Evolutionary conservation across 2,329 filamentous ascomycete genomes (phyloP).

Genomic region (Camillea tinctor): DNA sequence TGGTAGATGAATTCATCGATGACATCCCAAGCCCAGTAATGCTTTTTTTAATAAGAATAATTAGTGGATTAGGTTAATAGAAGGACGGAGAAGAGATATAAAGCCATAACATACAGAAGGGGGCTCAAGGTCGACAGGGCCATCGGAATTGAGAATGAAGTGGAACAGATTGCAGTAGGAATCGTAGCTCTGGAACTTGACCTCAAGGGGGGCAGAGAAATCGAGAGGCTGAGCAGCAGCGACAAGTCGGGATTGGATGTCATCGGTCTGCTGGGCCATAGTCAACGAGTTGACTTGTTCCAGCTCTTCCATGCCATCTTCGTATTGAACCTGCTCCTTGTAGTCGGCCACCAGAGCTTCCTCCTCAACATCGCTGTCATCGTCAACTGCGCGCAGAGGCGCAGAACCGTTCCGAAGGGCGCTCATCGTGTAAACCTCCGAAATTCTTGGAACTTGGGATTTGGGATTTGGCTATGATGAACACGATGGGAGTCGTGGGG

Average conservation of each 20-base stretch:
- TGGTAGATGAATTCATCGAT: slow-evolving; percentile 99
- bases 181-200: slow-evolving; percentile 98
- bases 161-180: slow-evolving; percentile 99
- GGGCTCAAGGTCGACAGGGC: slow-evolving; percentile 95
- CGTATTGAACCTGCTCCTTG: slow-evolving; percentile 92
- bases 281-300: slow-evolving; percentile 70
- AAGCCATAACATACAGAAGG: slow-evolving; percentile 71
- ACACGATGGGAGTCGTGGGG: slow-evolving; percentile 17
- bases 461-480: slow-evolving; percentile 8
- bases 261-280: slow-evolving; percentile 75
- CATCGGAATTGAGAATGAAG: slow-evolving; percentile 98
- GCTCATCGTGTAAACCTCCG: slow-evolving; percentile 49
- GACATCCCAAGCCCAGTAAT: slow-evolving; percentile 99
- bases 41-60: slow-evolving; percentile 57
- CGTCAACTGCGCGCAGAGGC: slow-evolving; percentile 61
- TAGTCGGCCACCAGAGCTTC: slow-evolving; percentile 95
- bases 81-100: neutral
- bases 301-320: slow-evolving; percentile 79
- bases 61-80: slow-evolving; percentile 45
- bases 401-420: slow-evolving; percentile 60
- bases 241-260: slow-evolving; percentile 88
- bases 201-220: slow-evolving; percentile 91
- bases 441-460: no score
- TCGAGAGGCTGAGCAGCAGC: slow-evolving; percentile 93
- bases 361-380: slow-evolving; percentile 94